Percentiles rank a stretch among this genome's conserved stretches.
Evolutionary conservation across 495 filamentous ascomycete genomes (phyloP).

Genomic region (Hyaloscypha variabilis): DNA sequence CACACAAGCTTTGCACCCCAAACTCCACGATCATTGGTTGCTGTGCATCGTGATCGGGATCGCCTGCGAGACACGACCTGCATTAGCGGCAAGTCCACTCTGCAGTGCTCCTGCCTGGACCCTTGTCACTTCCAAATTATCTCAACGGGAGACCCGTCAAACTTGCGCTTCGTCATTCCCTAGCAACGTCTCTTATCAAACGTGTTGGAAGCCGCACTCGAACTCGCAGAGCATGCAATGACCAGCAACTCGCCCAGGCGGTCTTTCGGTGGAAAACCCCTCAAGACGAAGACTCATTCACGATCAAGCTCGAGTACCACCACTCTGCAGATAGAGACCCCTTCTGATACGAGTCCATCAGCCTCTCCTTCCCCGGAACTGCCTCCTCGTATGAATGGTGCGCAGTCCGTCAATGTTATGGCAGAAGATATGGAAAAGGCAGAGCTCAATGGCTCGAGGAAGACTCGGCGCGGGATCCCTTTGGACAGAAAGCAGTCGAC

Average conservation of each 20-base stretch:
- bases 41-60: neutral
- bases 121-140: neutral
- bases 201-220: neutral
- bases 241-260: constrained; percentile 22
- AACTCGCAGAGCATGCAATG: constrained; percentile 26
- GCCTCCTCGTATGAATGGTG: constrained; percentile 19
- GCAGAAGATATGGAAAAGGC: constrained; percentile 31
- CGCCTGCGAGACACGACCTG: neutral
- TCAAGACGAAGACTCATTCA: constrained; percentile 25
- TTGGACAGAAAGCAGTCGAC: constrained; percentile 54
- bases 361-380: constrained; percentile 26
- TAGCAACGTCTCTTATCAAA: neutral
- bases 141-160: neutral
- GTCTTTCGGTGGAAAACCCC: constrained; percentile 23
- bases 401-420: constrained; percentile 34
- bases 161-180: neutral
- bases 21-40: neutral
- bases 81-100: neutral
- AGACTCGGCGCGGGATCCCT: constrained; percentile 24
- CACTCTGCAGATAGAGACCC: constrained; percentile 23
- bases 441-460: constrained; percentile 23
- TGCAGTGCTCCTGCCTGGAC: neutral
- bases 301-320: constrained; percentile 28
- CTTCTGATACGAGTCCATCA: constrained; percentile 27
- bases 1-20: neutral